Percentiles rank a stretch among this genome's conserved stretches.
phyloP scores from a whole-genome alignment of 331 rosid species.

The Rhamnella rubrinervis region DNA sequence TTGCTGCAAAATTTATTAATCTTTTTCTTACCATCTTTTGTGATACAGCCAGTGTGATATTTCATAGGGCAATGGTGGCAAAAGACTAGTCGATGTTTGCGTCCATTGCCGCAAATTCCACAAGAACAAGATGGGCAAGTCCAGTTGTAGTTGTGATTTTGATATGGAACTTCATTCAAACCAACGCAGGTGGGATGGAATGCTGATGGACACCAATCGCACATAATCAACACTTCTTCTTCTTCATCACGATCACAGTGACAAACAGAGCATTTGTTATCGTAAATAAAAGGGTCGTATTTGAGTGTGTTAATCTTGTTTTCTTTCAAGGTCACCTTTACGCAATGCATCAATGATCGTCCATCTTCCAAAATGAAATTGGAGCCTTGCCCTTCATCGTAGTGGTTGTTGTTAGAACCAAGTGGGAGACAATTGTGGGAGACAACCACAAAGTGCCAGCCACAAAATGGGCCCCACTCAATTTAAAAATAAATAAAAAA shows the following conservation, averaged over 20 bases:
- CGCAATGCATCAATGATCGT: not conserved
- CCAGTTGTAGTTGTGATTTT: not conserved
- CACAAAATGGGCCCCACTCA: too few species aligned
- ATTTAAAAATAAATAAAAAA: too few species aligned
- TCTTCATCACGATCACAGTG: not conserved
- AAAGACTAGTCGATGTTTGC: too few species aligned
- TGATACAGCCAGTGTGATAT: too few species aligned
- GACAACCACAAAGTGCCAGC: too few species aligned
- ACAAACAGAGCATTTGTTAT: not conserved
- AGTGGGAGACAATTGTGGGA: too few species aligned
- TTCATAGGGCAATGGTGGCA: too few species aligned
- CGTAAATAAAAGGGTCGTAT: not conserved
- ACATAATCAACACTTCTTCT: not conserved
- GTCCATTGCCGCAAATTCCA: not conserved
- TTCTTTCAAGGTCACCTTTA: not conserved
- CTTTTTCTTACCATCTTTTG: too few species aligned
- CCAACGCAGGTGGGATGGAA: not conserved
- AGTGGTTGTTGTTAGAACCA: too few species aligned
- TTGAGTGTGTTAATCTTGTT: too few species aligned
- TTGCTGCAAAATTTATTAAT: too few species aligned
- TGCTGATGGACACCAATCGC: not conserved
- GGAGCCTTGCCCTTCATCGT: not conserved
- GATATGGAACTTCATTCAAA: not conserved
- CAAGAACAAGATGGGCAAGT: not conserved
- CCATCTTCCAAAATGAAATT: not conserved